Base-by-base conservation (phyloP, 305 asterid genomes). In the Fraxinus dipetala region DNA sequence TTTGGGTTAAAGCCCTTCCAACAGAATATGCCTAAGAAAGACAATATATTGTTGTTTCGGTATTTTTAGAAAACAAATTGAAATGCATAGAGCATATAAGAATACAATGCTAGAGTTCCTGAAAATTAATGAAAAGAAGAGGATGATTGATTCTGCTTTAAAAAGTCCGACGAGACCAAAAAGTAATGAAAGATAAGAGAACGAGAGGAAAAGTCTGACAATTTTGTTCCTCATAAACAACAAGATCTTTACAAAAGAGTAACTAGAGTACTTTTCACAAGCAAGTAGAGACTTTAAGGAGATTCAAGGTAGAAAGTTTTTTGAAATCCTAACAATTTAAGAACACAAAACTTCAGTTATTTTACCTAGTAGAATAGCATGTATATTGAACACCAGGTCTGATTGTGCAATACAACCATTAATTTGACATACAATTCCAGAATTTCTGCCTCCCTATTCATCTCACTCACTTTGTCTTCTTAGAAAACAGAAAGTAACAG, bases 1-100 rank as follows among this genome's bases (percentile, higher is more conserved):
- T 96, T 85, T 88, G 97, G 84, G 99, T 94, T 90, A 96, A 91
- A 88, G 99, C 99, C 90, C 98, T 90, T 82, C 99, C 99, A 83
- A 96, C 91, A 80, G 94, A 75, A 92, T 96, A 96, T 87, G 99
- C 94, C 99, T 96, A 91, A 86, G 65, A 77, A 81, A 72, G 59
- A 32, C 80, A 85, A 61, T 18, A 61, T 79, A 30, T 20, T 77
- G n/a, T 43, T 43, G 54, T 11, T 43, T 48, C 72, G 81, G 72
- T 30, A 24, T 24, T 74, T 1, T 26, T 28, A 67, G 38, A 67
- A 30, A 67, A 43, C 22, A 79, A 59, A 28, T 67, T 59, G 48
- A 59, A 77, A 70, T 18, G 18, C 20, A 28, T 48, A 10, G 38
- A 70, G 28, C 30, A 69, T 22, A 63, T 34, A 30, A 9, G 76